Evolutionary conservation across 2,329 filamentous ascomycete genomes (phyloP).

Genomic region (Beauveria asiatica): DNA sequence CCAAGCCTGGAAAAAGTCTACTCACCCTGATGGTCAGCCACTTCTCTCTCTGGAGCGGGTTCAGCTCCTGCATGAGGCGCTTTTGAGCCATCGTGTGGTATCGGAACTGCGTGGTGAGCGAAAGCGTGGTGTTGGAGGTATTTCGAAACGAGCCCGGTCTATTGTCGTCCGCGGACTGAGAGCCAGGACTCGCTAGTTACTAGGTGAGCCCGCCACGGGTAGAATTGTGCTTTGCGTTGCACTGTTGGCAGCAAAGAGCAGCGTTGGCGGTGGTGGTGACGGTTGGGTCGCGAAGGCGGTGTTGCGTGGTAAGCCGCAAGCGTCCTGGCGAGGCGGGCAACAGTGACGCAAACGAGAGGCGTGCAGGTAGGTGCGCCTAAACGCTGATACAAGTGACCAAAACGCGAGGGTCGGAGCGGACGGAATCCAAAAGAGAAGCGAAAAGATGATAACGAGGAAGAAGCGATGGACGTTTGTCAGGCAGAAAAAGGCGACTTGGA

Average conservation of each 20-base stretch:
- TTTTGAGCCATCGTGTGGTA: conserved; percentile 45
- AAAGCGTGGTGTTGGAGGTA: not conserved
- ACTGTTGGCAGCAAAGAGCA: not conserved
- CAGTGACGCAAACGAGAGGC: not conserved
- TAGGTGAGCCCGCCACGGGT: not conserved
- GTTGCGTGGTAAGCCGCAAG: not conserved
- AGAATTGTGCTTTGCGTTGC: not conserved
- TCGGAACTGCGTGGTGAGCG: not conserved
- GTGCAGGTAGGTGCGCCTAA: not conserved
- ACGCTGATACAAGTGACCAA: not conserved
- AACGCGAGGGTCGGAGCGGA: not conserved
- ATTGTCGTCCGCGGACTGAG: not conserved
- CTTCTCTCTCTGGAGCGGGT: conserved; percentile 74
- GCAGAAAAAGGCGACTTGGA: conserved; percentile 6
- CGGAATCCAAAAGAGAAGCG: not conserved
- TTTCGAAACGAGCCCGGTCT: not conserved
- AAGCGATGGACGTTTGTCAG: not conserved
- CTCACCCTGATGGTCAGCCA: conserved; percentile 85
- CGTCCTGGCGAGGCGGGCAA: not conserved
- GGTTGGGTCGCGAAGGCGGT: conserved; percentile 3
- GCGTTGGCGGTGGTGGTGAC: not conserved
- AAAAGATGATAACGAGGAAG: not conserved
- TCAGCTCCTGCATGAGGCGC: conserved; percentile 83
- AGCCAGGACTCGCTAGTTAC: not conserved
- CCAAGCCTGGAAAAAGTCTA: not conserved